Evolutionary conservation across 2,329 filamentous ascomycete genomes (phyloP), one percentile per base, ranked within the genome.

Genomic region (Trichoderma breve): DNA sequence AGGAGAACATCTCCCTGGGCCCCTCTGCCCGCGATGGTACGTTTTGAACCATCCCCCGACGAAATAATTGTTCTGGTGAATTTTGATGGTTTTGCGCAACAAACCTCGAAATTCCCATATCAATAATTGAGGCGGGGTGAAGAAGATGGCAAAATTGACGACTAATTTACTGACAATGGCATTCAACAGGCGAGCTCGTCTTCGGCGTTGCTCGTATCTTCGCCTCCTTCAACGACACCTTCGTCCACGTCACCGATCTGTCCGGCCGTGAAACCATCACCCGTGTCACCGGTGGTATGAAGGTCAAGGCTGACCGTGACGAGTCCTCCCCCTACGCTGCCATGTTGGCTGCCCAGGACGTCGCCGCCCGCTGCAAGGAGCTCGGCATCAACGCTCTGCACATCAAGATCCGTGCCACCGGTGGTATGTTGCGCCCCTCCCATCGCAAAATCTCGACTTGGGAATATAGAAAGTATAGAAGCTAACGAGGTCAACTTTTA

Each of bases 281-380:
- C 91, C 95, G 96, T 93, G 95, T 99, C 80, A 99, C 97, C 82
- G 96, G 97, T 89, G 97, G 97, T 84, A 99, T 99, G 96, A 99
- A 99, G 91, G 96, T 99, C 91, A 99, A 99, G 93, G 95, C 95
- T 86, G 95, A 99, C 84, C 95, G 96, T 90, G 96, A 99, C 88
- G 96, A 99, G 90, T 98, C 95, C 82, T 98, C 96, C 79, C 96
- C 96, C 81, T 99, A 99, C 90, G 96, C 96, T 82, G 96, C 96
- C 87, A 99, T 99, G 96, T 95, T 99, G 93, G 96, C 96, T 87
- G 96, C 96, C 78, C 96, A 99, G 90, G 95, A 97, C 85, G 94
- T 97, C 83, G 96, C 96, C 82, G 88, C 90, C 84, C 94, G 96
- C 86, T 90, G 88, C 88, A 90, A 90, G 87, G 88, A 90, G 84